Percentiles rank a stretch among this genome's conserved stretches.
These are phyloP conservation scores for Boletus smithii DNA, from an alignment of 1,284 basidiomycete species.

Conservation along the genomic window DNA sequence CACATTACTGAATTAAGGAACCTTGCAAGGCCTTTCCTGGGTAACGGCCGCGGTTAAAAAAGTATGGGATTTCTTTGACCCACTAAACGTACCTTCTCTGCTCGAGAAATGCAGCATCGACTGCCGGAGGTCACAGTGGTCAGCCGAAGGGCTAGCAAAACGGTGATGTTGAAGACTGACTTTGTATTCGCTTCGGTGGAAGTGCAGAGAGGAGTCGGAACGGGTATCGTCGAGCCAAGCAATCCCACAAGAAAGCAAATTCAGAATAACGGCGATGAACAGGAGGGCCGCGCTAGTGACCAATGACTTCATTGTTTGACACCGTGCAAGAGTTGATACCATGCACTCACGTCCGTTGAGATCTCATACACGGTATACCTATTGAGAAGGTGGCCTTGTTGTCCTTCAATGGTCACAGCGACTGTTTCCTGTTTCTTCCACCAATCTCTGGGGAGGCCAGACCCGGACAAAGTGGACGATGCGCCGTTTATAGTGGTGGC, in stretches of 20 bases:
- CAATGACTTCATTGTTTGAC: constrained; percentile 11
- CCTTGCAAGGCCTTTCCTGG: constrained; percentile 76
- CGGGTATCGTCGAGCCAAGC: constrained; percentile 75
- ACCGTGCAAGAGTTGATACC: not conserved
- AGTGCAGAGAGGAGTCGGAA: constrained; percentile 87
- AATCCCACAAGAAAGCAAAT: constrained; percentile 86
- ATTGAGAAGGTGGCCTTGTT: constrained; percentile 86
- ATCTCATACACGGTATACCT: constrained; percentile 80
- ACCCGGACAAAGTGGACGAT: constrained; percentile 60
- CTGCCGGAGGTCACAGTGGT: constrained; percentile 36
- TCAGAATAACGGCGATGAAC: constrained; percentile 83
- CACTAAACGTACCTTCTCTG: constrained; percentile 61
- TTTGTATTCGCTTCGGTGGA: constrained; percentile 87
- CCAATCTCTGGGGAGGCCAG: constrained; percentile 74
- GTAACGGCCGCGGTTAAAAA: not conserved
- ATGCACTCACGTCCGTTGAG: constrained; percentile 64
- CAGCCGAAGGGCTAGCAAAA: constrained; percentile 3
- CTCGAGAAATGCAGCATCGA: constrained; percentile 86
- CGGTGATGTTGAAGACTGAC: constrained; percentile 45
- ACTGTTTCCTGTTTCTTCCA: constrained; percentile 80
- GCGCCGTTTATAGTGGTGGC: constrained; percentile 44
- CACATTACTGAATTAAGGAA: constrained; percentile 79
- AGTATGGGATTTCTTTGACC: not conserved
- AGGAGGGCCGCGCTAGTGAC: constrained; percentile 53
- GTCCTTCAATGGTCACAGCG: constrained; percentile 69